Evolutionary conservation across 768 basidiomycete genomes (phyloP).

Genomic region (Calocera viscosa): DNA sequence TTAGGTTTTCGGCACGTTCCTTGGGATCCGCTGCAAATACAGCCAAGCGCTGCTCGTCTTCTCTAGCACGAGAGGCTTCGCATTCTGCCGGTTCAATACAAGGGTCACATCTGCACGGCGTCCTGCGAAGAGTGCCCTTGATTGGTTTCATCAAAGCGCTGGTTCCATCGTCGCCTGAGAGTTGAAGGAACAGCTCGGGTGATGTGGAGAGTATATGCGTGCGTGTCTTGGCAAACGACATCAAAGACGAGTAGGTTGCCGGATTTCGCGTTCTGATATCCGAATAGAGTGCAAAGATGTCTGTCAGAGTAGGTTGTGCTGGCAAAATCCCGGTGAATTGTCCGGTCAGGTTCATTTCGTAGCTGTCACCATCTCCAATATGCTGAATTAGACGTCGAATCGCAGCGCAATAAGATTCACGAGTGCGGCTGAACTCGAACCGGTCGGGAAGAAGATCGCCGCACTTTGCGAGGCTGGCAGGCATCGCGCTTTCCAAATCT

Average conservation of each 20-base stretch:
- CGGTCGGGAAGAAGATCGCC: not conserved
- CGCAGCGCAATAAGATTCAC: not conserved
- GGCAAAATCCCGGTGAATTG: not conserved
- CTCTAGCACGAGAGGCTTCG: conserved; percentile 14
- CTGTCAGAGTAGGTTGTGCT: not conserved
- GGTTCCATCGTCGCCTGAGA: conserved; percentile 48
- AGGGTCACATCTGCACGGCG: conserved; percentile 29
- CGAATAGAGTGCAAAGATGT: conserved; percentile 22
- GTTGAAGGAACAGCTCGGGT: conserved; percentile 84
- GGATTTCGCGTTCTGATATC: conserved; percentile 62
- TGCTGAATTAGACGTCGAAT: not conserved
- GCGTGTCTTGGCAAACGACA: conserved; percentile 49
- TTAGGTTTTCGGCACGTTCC: conserved; percentile 91
- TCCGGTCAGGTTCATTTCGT: conserved; percentile 2
- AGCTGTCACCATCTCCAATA: not conserved
- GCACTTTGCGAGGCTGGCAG: not conserved
- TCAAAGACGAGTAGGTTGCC: conserved; percentile 74
- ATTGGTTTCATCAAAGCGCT: conserved; percentile 82
- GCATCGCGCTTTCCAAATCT: not conserved
- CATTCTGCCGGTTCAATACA: conserved; percentile 14
- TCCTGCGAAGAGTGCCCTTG: conserved; percentile 79
- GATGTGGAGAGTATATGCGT: conserved; percentile 74
- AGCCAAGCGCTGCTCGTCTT: conserved; percentile 18
- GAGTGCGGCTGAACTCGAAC: not conserved
- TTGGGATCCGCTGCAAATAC: conserved; percentile 39